A percentile compares a stretch with the other conserved stretches of the same genome.
These are phyloP conservation scores for cucumber (Cucumis sativus) DNA, from an alignment of 306 rosid genomes.

Conservation along the genomic window Cucumber_9930_V3 NC_026658.2:4990001-4990500, in stretches of 20 bases:
- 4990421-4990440: constrained; percentile 6
- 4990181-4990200: no score
- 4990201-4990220: background rate
- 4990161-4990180: no score
- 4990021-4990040: no score
- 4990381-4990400: background rate
- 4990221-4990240: background rate
- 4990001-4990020: no score
- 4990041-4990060: no score
- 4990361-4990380: background rate
- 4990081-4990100: no score
- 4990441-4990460: background rate
- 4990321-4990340: constrained; percentile 1
- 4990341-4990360: background rate
- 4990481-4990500: constrained; percentile 4
- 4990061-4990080: no score
- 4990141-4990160: no score
- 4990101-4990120: no score
- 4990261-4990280: constrained; percentile 1
- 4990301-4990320: constrained; percentile 5
- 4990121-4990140: no score
- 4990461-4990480: constrained; percentile 13
- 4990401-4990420: background rate
- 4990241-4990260: background rate
- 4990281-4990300: constrained; percentile 2